phyloP scores from a whole-genome alignment of 164 flowering plant genomes.

The Taxillus chinensis region DNA sequence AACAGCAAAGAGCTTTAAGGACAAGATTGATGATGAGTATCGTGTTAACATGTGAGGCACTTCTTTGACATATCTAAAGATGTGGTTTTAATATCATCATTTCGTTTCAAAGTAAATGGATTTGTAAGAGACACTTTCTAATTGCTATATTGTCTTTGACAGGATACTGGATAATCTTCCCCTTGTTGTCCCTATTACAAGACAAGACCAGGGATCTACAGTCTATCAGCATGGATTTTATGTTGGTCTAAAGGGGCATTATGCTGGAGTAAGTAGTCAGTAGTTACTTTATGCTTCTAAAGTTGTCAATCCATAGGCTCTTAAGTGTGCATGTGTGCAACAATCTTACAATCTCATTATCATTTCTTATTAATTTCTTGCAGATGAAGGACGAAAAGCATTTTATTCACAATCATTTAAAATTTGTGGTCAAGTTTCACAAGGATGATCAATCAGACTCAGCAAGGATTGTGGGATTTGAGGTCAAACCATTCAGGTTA shows the following conservation, averaged over 20 bases:
- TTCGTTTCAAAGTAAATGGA: background rate
- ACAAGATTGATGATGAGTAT: slow-evolving; percentile 85
- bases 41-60: slow-evolving; percentile 75
- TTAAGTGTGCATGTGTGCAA: background rate
- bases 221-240: slow-evolving; percentile 76
- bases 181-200: slow-evolving; percentile 58
- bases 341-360: background rate
- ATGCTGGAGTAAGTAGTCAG: slow-evolving; percentile 52
- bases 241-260: slow-evolving; percentile 72
- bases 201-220: slow-evolving; percentile 48
- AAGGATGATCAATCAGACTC: slow-evolving; percentile 53
- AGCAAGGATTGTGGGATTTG: slow-evolving; percentile 96
- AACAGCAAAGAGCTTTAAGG: slow-evolving; percentile 72
- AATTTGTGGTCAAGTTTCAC: slow-evolving; percentile 79
- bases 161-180: slow-evolving; percentile 98
- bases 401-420: slow-evolving; percentile 80
- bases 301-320: background rate
- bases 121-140: background rate
- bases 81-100: background rate
- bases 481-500: slow-evolving; percentile 89
- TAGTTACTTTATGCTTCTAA: background rate
- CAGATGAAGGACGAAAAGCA: slow-evolving; percentile 81
- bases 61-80: slow-evolving; percentile 3
- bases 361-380: slow-evolving; percentile 6
- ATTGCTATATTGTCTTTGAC: slow-evolving; percentile 14